Conservation (phyloP, 2,329 filamentous ascomycete genomes). For the Dactylellina haptotyla region DNA sequence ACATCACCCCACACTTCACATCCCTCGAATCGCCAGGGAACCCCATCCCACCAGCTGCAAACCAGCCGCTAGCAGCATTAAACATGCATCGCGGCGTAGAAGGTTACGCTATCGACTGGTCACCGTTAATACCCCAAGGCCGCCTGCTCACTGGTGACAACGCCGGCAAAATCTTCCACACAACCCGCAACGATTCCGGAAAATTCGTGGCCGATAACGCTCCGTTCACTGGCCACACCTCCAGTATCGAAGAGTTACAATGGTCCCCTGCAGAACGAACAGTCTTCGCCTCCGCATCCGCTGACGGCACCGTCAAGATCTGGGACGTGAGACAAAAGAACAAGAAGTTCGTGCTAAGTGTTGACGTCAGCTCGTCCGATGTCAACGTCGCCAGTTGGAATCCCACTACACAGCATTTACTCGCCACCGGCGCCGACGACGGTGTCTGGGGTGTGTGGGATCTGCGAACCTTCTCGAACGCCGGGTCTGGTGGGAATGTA, state of each 20-base stretch:
- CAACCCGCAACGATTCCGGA: conserved; percentile 84
- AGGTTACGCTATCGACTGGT: conserved; percentile 98
- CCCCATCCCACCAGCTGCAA: conserved; percentile 77
- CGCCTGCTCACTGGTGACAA: conserved; percentile 93
- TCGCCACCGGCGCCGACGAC: conserved; percentile 92
- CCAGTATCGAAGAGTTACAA: conserved; percentile 92
- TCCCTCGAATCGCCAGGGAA: conserved; percentile 91
- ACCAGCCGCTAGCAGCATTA: conserved; percentile 87
- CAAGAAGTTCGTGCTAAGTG: conserved; percentile 84
- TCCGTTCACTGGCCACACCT: conserved; percentile 82
- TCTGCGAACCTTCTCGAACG: conserved; percentile 67
- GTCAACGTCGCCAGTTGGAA: conserved; percentile 99
- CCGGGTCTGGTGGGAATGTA: conserved; percentile 64
- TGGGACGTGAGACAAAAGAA: conserved; percentile 96
- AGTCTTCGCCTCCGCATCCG: conserved; percentile 93
- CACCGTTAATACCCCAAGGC: conserved; percentile 78
- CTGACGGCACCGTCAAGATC: conserved; percentile 92
- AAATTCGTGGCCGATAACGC: conserved; percentile 88
- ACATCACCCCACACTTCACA: conserved; percentile 86
- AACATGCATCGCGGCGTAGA: conserved; percentile 85
- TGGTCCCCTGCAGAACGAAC: conserved; percentile 94
- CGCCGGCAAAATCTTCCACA: conserved; percentile 86
- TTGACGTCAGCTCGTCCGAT: conserved; percentile 83
- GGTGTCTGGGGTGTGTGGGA: conserved; percentile 97
- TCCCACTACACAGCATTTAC: conserved; percentile 82